phyloP scores from a whole-genome alignment of 208 protist species.

The Trypanosoma caninum region DNA sequence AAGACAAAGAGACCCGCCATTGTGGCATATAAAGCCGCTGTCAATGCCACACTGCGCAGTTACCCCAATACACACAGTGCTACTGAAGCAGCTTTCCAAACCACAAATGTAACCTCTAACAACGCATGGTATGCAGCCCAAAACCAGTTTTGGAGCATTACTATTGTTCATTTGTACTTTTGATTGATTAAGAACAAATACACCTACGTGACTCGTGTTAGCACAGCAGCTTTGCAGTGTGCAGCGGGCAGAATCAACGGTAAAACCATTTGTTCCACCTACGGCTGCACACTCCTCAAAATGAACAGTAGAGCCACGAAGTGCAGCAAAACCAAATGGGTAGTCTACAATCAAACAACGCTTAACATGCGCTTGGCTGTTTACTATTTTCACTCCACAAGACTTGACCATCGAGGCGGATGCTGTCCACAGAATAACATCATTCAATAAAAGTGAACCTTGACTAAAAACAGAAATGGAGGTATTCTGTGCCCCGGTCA shows the following conservation, averaged over 20 bases:
- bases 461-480: slow-evolving; percentile 64
- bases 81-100: slow-evolving; percentile 50
- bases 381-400: slow-evolving; percentile 61
- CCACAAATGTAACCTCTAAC: slow-evolving; percentile 49
- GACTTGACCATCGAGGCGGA: slow-evolving; percentile 15
- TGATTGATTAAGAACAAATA: slow-evolving; percentile 57
- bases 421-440: slow-evolving; percentile 45
- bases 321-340: slow-evolving; percentile 56
- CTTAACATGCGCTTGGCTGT: slow-evolving; percentile 27
- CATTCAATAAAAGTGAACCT: slow-evolving; percentile 37
- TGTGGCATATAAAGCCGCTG: slow-evolving; percentile 66
- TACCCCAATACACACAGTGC: slow-evolving; percentile 40
- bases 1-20: slow-evolving; percentile 31
- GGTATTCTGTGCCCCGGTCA: slow-evolving; percentile 46
- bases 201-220: slow-evolving; percentile 49
- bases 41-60: slow-evolving; percentile 40
- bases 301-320: slow-evolving; percentile 30
- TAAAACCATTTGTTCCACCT: slow-evolving; percentile 69
- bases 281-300: slow-evolving; percentile 49
- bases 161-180: slow-evolving; percentile 44
- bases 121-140: slow-evolving; percentile 40
- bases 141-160: slow-evolving; percentile 29
- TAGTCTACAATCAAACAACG: slow-evolving; percentile 50
- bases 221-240: slow-evolving; percentile 48
- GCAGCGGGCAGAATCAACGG: slow-evolving; percentile 43